A percentile compares a stretch with the other conserved stretches of the same genome.
Conservation (phyloP, 306 rosid genomes). For the Clitoria ternatea region DNA sequence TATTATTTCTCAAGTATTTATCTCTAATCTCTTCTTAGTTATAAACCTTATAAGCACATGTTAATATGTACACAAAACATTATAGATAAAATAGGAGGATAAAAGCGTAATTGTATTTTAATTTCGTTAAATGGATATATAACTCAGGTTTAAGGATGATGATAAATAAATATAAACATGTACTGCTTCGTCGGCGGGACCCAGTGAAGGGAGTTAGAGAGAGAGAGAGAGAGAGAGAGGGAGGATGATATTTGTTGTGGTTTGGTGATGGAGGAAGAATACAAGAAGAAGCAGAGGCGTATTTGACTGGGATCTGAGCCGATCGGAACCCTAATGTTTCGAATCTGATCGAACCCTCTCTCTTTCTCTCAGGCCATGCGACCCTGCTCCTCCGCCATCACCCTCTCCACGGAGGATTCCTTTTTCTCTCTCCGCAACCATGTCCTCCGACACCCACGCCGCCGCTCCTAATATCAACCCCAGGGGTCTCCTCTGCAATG, state of each 20-base stretch:
- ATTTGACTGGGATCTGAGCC: neutral
- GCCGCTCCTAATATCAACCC: slow-evolving; percentile 47
- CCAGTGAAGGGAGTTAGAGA: neutral
- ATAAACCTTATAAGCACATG: no score
- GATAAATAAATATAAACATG: neutral
- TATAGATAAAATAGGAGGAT: no score
- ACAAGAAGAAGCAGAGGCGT: neutral
- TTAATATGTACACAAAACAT: no score
- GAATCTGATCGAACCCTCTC: neutral
- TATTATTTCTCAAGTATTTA: no score
- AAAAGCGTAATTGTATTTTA: no score
- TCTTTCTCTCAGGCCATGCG: slow-evolving; percentile 64
- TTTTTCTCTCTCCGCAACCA: slow-evolving; percentile 28
- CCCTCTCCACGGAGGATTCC: slow-evolving; percentile 70
- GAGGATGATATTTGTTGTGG: neutral
- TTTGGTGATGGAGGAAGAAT: slow-evolving; percentile 26
- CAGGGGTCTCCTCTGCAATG: slow-evolving; percentile 61
- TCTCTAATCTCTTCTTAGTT: no score
- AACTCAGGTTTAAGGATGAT: neutral
- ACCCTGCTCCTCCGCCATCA: slow-evolving; percentile 50
- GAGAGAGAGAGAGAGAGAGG: neutral
- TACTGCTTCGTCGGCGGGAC: neutral
- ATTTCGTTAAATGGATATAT: no score
- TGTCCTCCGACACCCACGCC: slow-evolving; percentile 48
- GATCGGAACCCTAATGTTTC: neutral